Evolutionary conservation across 176 grass and related monocot genomes (phyloP), one percentile per base, ranked within the genome.

Genomic region (Juncus effusus): DNA sequence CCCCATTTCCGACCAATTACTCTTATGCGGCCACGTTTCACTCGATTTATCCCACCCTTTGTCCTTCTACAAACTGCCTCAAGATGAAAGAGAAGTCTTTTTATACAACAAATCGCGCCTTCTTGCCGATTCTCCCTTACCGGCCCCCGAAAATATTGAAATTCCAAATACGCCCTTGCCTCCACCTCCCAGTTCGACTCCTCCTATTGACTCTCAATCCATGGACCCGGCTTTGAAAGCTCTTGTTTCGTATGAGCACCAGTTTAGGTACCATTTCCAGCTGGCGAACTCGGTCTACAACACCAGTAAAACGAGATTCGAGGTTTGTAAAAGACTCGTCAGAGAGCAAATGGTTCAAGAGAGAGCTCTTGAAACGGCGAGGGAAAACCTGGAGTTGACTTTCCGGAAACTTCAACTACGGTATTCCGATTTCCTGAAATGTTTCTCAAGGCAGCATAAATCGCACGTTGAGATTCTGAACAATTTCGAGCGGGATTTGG

Each of bases 341-440:
- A 75, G 94, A 54, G 94, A 99, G 78, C 73, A 67, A 61, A 82
- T 89, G 81, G 94, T 99, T 38, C 94, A 99, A 78, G 89, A 89
- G 62, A 79, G 89, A 45, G 95, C 88, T 3, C 78, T 99, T 45
- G 89, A 90, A 47, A 99, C 86, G 3, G 95, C 89, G 9, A 76
- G 78, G 42, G 80, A 80, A 81, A 99, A 88, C 80, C 83, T 99
- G 37, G 89, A 99, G 53, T 74, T 82, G 72, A 86, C 95, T 0
- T 93, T 80, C 42, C 76, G 78, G 69, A 99, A 90, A 76, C 75
- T 86, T 3, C 72, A 82, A 4, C 77, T 84, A 54, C 82, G 89
- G 12, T 90, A 83, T 64, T 69, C 67, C 35, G 89, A 99, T 2
- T 99, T 94, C 42, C 1, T 80, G 38, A 82, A 77, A 38, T 82